Base-by-base conservation (phyloP, 78 protist species). In the Pelomyxa schiedti region DNA sequence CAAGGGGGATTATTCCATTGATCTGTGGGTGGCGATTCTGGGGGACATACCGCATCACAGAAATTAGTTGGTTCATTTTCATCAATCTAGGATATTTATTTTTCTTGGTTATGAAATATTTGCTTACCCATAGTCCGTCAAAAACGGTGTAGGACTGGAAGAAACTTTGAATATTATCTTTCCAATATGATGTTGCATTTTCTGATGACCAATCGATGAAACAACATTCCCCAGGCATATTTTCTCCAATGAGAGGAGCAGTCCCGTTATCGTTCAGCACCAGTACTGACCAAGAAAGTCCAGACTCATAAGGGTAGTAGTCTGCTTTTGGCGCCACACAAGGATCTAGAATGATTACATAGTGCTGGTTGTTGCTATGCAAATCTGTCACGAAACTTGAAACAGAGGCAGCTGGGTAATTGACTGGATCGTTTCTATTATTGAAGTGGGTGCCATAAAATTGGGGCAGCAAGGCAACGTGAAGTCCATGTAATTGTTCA, bases 61-160 rank as follows among this genome's bases (percentile, higher is more conserved):
- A 40, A 65, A 72, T 58, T 67, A 52, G 65, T 16, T 32, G 65
- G 24, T 29, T 84, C 88, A 69, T 84, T 84, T 83, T 78, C 78
- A 72, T 84, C 88, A 24, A 84, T 72, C 88, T 83, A 84, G n/a
- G 78, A n/a, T n/a, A n/a, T n/a, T n/a, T n/a, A n/a, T n/a, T n/a
- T n/a, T n/a, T n/a, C n/a, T n/a, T n/a, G n/a, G n/a, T n/a, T n/a
- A n/a, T n/a, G n/a, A n/a, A n/a, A n/a, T n/a, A n/a, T n/a, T n/a
- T n/a, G n/a, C n/a, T n/a, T n/a, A n/a, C n/a, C n/a, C n/a, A n/a
- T n/a, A n/a, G n/a, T n/a, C n/a, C 42, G 39, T 42, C 37, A 72
- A n/a, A 24, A 52, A 52, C 63, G 24, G 63, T 24, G 24, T 8
- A 43, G 22, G 35, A 36, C 1, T 24, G 26, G 7, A 4, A 35